Evolutionary conservation across 331 rosid species (phyloP).

Genomic region (Saraca asoca): DNA sequence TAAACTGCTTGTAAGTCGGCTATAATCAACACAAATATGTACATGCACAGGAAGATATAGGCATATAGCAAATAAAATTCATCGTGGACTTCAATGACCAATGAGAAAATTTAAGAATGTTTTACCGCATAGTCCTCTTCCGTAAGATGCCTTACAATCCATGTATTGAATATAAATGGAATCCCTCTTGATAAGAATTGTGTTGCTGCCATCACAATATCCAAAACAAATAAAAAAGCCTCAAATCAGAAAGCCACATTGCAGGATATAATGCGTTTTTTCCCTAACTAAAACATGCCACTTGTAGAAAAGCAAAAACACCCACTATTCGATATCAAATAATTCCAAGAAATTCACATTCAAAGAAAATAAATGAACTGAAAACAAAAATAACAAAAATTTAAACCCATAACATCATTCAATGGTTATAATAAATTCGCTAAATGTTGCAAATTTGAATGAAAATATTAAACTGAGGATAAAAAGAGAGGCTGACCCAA

Average conservation of each 20-base stretch:
- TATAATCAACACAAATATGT: background rate
- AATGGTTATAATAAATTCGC: too few species aligned
- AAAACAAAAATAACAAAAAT: too few species aligned
- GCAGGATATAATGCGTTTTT: background rate
- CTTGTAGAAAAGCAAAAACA: background rate
- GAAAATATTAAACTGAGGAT: too few species aligned
- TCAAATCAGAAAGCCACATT: background rate
- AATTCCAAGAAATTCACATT: background rate
- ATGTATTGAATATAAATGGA: slow-evolving; percentile 86
- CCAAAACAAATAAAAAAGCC: background rate
- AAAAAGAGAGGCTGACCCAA: slow-evolving; percentile 49
- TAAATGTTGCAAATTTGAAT: too few species aligned
- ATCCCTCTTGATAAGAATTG: slow-evolving; percentile 94
- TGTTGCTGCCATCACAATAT: slow-evolving; percentile 64
- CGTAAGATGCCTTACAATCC: slow-evolving; percentile 92
- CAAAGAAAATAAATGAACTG: background rate
- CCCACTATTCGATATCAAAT: background rate
- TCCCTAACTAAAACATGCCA: background rate
- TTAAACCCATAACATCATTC: too few species aligned
- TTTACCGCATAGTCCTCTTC: slow-evolving; percentile 86
- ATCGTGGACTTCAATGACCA: background rate
- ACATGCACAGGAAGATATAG: background rate
- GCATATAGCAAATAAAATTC: slow-evolving; percentile 20
- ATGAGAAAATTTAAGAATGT: background rate
- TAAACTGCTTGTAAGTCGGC: background rate